These are phyloP conservation scores for Globisporangium radiosum DNA, from an alignment of 352 stramenopile genomes.

Conservation along the genomic window DNA sequence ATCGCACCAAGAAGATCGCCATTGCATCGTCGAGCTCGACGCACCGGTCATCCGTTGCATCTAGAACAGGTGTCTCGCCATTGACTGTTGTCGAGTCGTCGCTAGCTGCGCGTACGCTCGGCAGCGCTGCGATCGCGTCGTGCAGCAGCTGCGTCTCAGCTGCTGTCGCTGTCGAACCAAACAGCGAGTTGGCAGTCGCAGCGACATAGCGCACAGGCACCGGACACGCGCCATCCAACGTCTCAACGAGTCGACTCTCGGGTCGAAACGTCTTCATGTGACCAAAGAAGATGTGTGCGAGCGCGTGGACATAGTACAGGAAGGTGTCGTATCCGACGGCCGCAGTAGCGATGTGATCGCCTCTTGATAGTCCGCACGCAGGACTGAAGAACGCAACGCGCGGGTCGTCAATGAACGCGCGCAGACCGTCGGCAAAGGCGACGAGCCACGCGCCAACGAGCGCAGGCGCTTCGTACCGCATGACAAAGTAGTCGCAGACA, in stretches of 20 bases:
- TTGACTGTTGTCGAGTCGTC: too few relatives aligned
- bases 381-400: slow-evolving; percentile 60
- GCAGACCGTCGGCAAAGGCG: slow-evolving; percentile 38
- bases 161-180: slow-evolving; percentile 36
- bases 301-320: slow-evolving; percentile 59
- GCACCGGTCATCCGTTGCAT: slow-evolving; percentile 5
- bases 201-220: slow-evolving; percentile 27
- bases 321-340: slow-evolving; percentile 48
- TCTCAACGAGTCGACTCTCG: slow-evolving; percentile 51
- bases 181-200: slow-evolving; percentile 28
- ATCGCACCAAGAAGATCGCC: slow-evolving; percentile 47
- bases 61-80: too few relatives aligned
- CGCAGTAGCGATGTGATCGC: slow-evolving; percentile 1
- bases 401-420: slow-evolving; percentile 33
- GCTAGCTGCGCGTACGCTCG: not conserved
- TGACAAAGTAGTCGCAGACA: slow-evolving; percentile 65
- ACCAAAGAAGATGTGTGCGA: slow-evolving; percentile 58
- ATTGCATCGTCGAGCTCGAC: slow-evolving; percentile 71
- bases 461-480: slow-evolving; percentile 36
- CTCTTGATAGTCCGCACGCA: slow-evolving; percentile 24
- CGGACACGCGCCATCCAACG: slow-evolving; percentile 36
- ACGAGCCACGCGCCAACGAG: slow-evolving; percentile 51
- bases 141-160: slow-evolving; percentile 28
- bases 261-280: slow-evolving; percentile 65
- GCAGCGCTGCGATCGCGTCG: slow-evolving; percentile 26